These are phyloP conservation scores for Clonostachys sp. DNA, from an alignment of 2,329 filamentous ascomycete genomes.

Conservation along the genomic window DNA sequence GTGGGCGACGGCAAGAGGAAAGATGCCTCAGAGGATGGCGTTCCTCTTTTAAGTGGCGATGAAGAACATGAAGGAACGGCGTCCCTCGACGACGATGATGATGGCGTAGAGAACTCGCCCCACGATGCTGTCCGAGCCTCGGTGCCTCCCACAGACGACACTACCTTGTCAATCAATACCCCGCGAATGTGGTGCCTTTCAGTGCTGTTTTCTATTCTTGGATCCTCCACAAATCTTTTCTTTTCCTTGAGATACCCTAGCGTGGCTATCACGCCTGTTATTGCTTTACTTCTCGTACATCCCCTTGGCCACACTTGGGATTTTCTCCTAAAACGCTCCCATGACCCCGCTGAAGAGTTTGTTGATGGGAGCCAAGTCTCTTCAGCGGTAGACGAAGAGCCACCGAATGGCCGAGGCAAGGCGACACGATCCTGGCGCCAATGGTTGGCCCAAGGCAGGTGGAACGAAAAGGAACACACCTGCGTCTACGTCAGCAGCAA, in stretches of 20 bases:
- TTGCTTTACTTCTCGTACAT: constrained; percentile 79
- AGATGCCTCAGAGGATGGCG: constrained; percentile 27
- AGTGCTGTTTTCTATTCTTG: constrained; percentile 74
- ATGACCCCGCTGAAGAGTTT: constrained; percentile 43
- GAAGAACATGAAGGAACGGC: constrained; percentile 6
- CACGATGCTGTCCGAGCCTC: constrained; percentile 79
- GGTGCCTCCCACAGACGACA: constrained; percentile 72
- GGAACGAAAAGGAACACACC: constrained; percentile 87
- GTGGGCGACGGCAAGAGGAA: constrained; percentile 35
- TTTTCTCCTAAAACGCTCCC: constrained; percentile 59
- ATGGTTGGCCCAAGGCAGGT: constrained; percentile 75
- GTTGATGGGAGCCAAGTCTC: constrained; percentile 33
- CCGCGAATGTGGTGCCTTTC: constrained; percentile 84
- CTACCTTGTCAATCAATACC: constrained; percentile 76
- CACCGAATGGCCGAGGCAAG: constrained; percentile 4
- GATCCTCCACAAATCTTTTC: constrained; percentile 81
- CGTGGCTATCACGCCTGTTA: constrained; percentile 84
- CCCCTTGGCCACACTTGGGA: constrained; percentile 82
- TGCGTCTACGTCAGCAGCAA: constrained; percentile 90
- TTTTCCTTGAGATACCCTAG: constrained; percentile 89
- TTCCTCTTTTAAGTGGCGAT: constrained; percentile 22
- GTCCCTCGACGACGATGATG: constrained; percentile 12
- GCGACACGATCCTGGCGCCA: constrained; percentile 46
- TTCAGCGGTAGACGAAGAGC: constrained; percentile 7
- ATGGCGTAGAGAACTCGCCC: constrained; percentile 59